These are phyloP conservation scores for Myxozyma melibiosi DNA, from an alignment of 805 yeast species.

Conservation along the genomic window DNA sequence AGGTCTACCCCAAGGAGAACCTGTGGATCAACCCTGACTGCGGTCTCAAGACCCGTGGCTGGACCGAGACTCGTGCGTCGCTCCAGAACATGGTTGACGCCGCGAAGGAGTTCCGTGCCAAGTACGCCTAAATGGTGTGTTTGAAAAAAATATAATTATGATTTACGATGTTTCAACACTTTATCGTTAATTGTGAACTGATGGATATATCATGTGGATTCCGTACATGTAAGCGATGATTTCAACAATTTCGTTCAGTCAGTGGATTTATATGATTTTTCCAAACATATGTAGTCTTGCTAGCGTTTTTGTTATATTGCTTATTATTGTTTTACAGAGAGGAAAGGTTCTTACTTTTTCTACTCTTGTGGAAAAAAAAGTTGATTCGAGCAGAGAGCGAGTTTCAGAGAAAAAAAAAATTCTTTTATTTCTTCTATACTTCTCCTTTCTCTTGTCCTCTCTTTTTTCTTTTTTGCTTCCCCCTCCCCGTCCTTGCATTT, in stretches of 20 bases:
- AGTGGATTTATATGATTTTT: constrained; percentile 12
- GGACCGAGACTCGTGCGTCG: constrained; percentile 95
- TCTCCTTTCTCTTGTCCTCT: not conserved
- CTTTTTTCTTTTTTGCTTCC: not conserved
- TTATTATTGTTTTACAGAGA: constrained; percentile 2
- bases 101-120: constrained; percentile 89
- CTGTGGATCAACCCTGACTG: constrained; percentile 99
- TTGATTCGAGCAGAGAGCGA: not conserved
- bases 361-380: no score
- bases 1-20: constrained; percentile 96
- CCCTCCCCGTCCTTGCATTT: no score
- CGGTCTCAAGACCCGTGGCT: constrained; percentile 99
- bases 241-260: constrained; percentile 16
- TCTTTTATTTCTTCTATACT: not conserved
- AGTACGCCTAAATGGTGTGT: constrained; percentile 43
- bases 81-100: constrained; percentile 99
- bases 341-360: not conserved
- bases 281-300: constrained; percentile 10
- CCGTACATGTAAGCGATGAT: constrained; percentile 17
- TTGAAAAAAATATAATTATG: not conserved
- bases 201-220: constrained; percentile 16
- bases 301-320: constrained; percentile 13
- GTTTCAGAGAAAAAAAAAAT: not conserved
- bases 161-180: constrained; percentile 16
- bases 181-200: constrained; percentile 9